A percentile compares a stretch with the other conserved stretches of the same genome.
Conservation (phyloP, 129 eudicot genomes). For the Erigeron canadensis region DNA sequence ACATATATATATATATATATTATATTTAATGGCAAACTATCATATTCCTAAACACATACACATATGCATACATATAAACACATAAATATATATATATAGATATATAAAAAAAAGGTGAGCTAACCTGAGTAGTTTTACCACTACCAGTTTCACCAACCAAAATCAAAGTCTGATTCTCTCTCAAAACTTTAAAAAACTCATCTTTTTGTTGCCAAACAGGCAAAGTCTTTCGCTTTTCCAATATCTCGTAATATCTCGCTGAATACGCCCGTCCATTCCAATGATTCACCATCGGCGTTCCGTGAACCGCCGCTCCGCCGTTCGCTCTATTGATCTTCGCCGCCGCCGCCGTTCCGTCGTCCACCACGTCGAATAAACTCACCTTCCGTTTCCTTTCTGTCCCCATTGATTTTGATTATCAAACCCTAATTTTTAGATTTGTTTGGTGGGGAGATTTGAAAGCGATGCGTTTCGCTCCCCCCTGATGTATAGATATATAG, state of each 20-base stretch:
- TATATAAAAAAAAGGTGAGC: not conserved
- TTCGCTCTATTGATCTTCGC: constrained; percentile 44
- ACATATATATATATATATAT: not conserved
- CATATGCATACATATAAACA: not conserved
- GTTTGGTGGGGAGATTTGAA: no score
- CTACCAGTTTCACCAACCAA: constrained; percentile 97
- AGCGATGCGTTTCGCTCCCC: no score
- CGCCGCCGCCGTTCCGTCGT: constrained; percentile 39
- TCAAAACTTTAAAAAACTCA: constrained; percentile 69
- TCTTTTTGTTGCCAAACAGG: constrained; percentile 99
- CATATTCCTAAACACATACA: no score
- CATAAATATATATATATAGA: not conserved
- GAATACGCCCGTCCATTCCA: constrained; percentile 80
- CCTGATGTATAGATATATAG: not conserved
- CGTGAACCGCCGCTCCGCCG: constrained; percentile 37
- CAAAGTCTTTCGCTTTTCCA: constrained; percentile 81
- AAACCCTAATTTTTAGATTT: not conserved
- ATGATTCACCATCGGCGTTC: constrained; percentile 45
- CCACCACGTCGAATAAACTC: constrained; percentile 85
- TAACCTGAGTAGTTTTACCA: constrained; percentile 97
- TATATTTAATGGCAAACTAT: no score
- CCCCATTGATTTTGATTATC: constrained; percentile 41
- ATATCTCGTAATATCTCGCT: constrained; percentile 58
- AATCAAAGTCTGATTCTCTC: constrained; percentile 67
- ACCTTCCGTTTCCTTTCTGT: constrained; percentile 85